Base-by-base conservation (phyloP, 257 asterid genomes). In the Penstemon eatonii region DNA sequence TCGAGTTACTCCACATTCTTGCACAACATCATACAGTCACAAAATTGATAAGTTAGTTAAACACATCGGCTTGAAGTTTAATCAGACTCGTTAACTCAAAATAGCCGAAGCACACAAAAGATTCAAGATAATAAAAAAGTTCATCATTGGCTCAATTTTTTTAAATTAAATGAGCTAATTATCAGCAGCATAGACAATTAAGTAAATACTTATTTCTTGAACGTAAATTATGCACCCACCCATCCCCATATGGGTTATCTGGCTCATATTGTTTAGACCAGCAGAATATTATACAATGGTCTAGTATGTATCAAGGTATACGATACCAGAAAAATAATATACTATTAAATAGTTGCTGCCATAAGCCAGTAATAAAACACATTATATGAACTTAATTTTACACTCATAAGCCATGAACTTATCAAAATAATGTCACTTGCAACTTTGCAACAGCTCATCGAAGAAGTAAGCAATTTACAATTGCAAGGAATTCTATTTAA, bases 361-460 rank as follows among this genome's bases (percentile, higher is more conserved):
- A 25, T 25, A 25, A 25, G 33, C 33, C 2, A 2, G 33, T 25
- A 25, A 25, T 2, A 25, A 1, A 25, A 25, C 2, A 25, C 33
- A 25, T 25, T 25, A 25, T 25, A 25, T 0, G 33, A 25, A 25
- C 33, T 25, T 25, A 25, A 25, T 6, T 56, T 51, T 33, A 25
- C 70, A 43, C n/a, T 25, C 33, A 25, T 2, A 25, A 25, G 33
- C 33, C 33, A 25, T 25, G 33, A 25, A 25, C 0, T 49, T 11
- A 11, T 49, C 10, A 11, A 49, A 49, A 9, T 3, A 49, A 49
- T 9, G 55, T 46, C 45, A 67, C 71, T 3, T 55, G 56, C 60
- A 66, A 52, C 73, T 71, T 3, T 55, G 56, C 60, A 66, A 52
- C 73, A 47, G 15, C 54, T 44, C 66, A 44, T 18, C 10, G 38